Evolutionary conservation across 768 basidiomycete species (phyloP), one percentile per base, ranked within the genome.

Genomic region (Russula virescens): DNA sequence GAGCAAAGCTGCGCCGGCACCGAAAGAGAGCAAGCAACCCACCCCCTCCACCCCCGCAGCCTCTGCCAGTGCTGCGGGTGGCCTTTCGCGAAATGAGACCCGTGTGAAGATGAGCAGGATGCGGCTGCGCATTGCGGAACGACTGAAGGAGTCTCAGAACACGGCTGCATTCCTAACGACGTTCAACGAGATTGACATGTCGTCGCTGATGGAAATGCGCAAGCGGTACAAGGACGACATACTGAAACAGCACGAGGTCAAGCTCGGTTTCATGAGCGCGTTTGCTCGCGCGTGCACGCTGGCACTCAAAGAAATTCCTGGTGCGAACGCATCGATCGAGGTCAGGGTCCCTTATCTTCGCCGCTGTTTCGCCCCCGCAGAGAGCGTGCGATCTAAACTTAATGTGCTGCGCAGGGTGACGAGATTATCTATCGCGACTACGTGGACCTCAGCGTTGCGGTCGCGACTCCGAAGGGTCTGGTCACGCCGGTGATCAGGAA

Each of bases 151-250:
- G 73, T 96, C 95, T 25, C 96, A 99, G 75, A 97, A 98, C 73
- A 85, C 91, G 21, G 97, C 96, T 5, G 96, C 96, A 51, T 95
- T 94, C 54, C 76, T 98, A 63, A 98, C 97, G 38, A 98, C 96
- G 26, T 99, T 99, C 84, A 98, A 99, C 79, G 96, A 99, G 77
- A 92, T 99, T 72, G 96, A 98, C 79, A 98, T 99, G 96, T 94
- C 93, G 46, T 88, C 91, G 47, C 78, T 98, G 60, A 90, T 97
- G 79, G 87, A 88, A 46, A 85, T 98, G 86, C 69, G 96, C 70
- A 85, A 88, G 73, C 85, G 87, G 73, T 95, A 94, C 85, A 98
- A 98, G 80, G 94, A 97, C 66, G 79, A 83, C 48, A 79, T 98
- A 43, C 79, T 94, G 48, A 97, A 98, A 75, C 83, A 87, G 71